phyloP scores from a whole-genome alignment of 306 rosid species.

The Casuarina equisetifolia region DNA sequence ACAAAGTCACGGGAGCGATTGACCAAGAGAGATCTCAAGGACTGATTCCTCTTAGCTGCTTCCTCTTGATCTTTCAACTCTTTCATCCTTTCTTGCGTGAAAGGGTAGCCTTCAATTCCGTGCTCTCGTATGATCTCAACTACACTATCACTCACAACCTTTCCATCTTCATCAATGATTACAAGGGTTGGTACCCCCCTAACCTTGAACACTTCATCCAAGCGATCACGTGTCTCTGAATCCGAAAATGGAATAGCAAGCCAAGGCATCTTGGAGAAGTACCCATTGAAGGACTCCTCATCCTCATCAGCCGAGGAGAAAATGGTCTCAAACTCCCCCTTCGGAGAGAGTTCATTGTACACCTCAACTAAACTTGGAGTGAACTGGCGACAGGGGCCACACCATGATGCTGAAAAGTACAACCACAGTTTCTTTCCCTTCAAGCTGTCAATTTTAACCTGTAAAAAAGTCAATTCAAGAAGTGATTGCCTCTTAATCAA shows the following conservation, averaged over 20 bases:
- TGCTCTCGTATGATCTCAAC: constrained; percentile 39
- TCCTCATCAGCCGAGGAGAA: constrained; percentile 56
- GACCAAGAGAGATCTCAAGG: constrained; percentile 51
- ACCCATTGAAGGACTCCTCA: constrained; percentile 51
- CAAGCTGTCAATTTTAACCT: constrained; percentile 66
- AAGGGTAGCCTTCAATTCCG: constrained; percentile 62
- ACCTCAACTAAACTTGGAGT: constrained; percentile 57
- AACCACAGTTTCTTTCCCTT: constrained; percentile 62
- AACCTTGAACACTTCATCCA: constrained; percentile 54
- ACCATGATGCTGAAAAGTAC: constrained; percentile 81
- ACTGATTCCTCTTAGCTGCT: constrained; percentile 51
- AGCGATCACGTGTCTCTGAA: constrained; percentile 36
- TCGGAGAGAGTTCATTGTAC: constrained; percentile 46
- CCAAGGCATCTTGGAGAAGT: constrained; percentile 86
- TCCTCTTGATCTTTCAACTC: constrained; percentile 49
- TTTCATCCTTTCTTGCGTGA: constrained; percentile 49
- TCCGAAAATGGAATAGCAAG: constrained; percentile 70
- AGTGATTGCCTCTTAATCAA: constrained; percentile 11
- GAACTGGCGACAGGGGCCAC: constrained; percentile 55
- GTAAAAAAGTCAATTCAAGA: constrained; percentile 25
- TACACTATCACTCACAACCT: constrained; percentile 43
- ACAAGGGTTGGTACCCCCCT: constrained; percentile 62
- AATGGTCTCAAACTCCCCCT: constrained; percentile 61
- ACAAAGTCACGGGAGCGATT: constrained; percentile 53
- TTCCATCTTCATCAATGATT: constrained; percentile 54